Evolutionary conservation across 2,329 filamentous ascomycete genomes (phyloP), one percentile per base, ranked within the genome.

Genomic region (Apiospora saccharicola): DNA sequence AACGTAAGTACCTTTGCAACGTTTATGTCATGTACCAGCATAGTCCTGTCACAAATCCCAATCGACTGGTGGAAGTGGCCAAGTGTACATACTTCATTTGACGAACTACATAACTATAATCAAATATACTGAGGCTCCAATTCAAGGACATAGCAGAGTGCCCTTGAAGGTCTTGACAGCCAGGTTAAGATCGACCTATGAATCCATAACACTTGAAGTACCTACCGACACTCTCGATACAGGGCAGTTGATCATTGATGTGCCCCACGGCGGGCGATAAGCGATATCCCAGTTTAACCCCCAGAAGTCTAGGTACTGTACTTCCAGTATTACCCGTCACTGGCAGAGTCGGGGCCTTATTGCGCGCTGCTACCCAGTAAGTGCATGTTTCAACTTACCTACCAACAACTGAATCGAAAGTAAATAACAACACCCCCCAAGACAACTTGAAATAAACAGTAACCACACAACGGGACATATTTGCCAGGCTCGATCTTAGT

Each of bases 381-480:
- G 57, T 64, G 57, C 57, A 64, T 41, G 57, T 64, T 64, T 64
- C 57, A 64, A 64, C 57, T 64, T 64, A 22, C 57, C 57, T 64
- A 24, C 57, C 57, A 64, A 10, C 37, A 41, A 41, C 41, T n/a
- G 57, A 41, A 41, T 64, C 34, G 30, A 64, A 64, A 41, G 57
- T 64, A 64, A 64, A 64, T 64, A 64, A 64, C 57, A 64, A 64
- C 57, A 64, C 57, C 57, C 57, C 53, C 57, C 34, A 24, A 41
- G 57, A 64, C 57, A 64, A n/a, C 57, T 64, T n/a, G 57, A n/a
- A 64, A 41, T 64, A 64, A 64, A 64, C 57, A 64, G 57, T 34
- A 64, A 64, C 46, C 8, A 41, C 51, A 24, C 53, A 61, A 61
- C 57, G 34, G 57, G 57, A 64, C 57, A 41, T 64, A 34, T 64